phyloP scores from a whole-genome alignment of 2,329 filamentous ascomycete species.

The Endocalyx cinctus region DNA sequence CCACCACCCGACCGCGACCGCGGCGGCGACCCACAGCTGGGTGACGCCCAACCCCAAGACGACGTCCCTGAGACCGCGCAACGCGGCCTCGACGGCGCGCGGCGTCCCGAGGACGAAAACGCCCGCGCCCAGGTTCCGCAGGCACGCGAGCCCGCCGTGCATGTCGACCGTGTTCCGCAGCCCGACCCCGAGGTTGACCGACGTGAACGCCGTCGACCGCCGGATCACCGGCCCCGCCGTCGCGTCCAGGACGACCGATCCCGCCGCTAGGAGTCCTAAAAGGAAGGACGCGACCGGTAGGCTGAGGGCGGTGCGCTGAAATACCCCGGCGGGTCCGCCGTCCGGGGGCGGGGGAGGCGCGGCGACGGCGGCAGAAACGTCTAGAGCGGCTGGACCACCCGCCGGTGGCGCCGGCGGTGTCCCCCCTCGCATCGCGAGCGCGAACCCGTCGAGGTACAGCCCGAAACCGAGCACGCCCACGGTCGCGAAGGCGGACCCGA shows the following conservation, averaged over 20 bases:
- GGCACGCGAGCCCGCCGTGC: constrained; percentile 36
- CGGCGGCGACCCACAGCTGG: constrained; percentile 35
- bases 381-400: too few species aligned
- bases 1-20: constrained; percentile 34
- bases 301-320: constrained; percentile 21
- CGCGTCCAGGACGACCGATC: constrained; percentile 35
- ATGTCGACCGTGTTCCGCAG: constrained; percentile 46
- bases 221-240: constrained; percentile 38
- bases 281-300: constrained; percentile 41
- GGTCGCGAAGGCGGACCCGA: constrained; percentile 34
- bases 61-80: constrained; percentile 32
- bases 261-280: constrained; percentile 43
- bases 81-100: constrained; percentile 27
- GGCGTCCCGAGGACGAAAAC: constrained; percentile 40
- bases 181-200: constrained; percentile 39
- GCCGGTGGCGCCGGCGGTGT: too few species aligned
- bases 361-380: constrained; percentile 15
- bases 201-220: constrained; percentile 46
- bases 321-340: constrained; percentile 4
- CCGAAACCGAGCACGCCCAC: constrained; percentile 42
- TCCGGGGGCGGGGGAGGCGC: constrained; percentile 22
- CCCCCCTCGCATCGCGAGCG: too few species aligned
- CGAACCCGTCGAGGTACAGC: constrained; percentile 34
- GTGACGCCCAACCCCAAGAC: constrained; percentile 37
- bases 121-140: constrained; percentile 37